These are phyloP conservation scores for Lolium rigidum DNA, from an alignment of 176 grass and related monocot species.

Conservation along the genomic window DNA sequence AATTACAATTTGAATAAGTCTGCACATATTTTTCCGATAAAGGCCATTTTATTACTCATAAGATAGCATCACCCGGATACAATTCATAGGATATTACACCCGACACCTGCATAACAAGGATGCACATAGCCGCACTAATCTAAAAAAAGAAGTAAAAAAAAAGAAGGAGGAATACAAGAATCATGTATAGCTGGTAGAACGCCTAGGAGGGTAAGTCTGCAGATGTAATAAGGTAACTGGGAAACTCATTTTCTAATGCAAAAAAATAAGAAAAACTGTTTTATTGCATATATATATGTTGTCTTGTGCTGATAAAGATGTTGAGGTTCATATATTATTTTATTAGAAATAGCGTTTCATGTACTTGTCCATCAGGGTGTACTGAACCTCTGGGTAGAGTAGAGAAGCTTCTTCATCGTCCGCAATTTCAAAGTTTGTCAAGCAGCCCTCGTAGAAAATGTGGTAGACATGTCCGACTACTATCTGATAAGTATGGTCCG, in stretches of 20 bases:
- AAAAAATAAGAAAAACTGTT: background rate
- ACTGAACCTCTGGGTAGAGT: slow-evolving; percentile 65
- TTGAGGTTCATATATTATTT: background rate
- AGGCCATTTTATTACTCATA: too few species aligned
- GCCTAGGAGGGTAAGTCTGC: background rate
- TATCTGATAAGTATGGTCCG: slow-evolving; percentile 4
- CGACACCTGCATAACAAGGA: too few species aligned
- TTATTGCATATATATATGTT: background rate
- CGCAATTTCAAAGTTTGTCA: slow-evolving; percentile 62
- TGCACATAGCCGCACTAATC: too few species aligned
- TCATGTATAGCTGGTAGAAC: too few species aligned
- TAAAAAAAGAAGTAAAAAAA: too few species aligned
- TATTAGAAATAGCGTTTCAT: slow-evolving; percentile 51
- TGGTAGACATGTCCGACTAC: slow-evolving; percentile 59
- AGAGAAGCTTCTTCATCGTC: slow-evolving; percentile 47
- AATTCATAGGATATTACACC: too few species aligned
- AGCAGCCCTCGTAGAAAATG: slow-evolving; percentile 63
- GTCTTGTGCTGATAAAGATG: background rate
- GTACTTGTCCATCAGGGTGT: slow-evolving; percentile 48
- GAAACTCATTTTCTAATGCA: background rate
- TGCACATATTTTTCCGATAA: background rate
- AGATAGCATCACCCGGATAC: too few species aligned
- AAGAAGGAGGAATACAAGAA: too few species aligned
- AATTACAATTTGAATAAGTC: background rate
- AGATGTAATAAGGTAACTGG: background rate